These are phyloP conservation scores for Zoysia pacifica DNA, from an alignment of 176 grass and related monocot species.

Conservation along the genomic window DNA sequence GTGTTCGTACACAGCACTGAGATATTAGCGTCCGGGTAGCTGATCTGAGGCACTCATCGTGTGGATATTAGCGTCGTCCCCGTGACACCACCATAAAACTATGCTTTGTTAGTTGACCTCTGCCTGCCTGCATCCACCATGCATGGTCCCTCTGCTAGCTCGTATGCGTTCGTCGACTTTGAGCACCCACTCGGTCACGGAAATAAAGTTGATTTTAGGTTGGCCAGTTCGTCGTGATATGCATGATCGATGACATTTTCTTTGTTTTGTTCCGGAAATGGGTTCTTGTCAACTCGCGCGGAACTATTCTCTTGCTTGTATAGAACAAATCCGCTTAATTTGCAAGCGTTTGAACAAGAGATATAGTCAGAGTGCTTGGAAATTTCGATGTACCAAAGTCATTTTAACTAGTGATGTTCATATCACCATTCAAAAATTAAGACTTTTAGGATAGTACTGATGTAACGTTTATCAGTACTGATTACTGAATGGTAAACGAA, in stretches of 20 bases:
- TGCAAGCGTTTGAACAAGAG: constrained; percentile 2
- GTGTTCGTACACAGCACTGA: background rate
- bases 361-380: background rate
- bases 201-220: constrained; percentile 16
- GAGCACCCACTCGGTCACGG: background rate
- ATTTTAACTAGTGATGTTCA: no score
- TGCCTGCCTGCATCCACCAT: constrained; percentile 16
- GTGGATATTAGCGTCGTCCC: constrained; percentile 41
- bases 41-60: background rate
- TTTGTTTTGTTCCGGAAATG: background rate
- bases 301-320: constrained; percentile 32
- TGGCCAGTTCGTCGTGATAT: constrained; percentile 17
- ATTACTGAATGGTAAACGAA: background rate
- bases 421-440: no score
- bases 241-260: background rate
- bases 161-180: background rate
- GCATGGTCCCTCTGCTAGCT: background rate
- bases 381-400: no score
- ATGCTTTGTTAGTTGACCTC: constrained; percentile 58
- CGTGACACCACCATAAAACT: constrained; percentile 45
- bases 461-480: no score
- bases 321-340: constrained; percentile 29
- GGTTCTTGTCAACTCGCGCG: constrained; percentile 15
- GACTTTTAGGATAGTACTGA: no score
- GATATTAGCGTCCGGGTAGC: constrained; percentile 9